These are phyloP conservation scores for Sporobolomyces pararoseus DNA, from an alignment of 768 basidiomycete genomes.

Conservation along the genomic window DNA sequence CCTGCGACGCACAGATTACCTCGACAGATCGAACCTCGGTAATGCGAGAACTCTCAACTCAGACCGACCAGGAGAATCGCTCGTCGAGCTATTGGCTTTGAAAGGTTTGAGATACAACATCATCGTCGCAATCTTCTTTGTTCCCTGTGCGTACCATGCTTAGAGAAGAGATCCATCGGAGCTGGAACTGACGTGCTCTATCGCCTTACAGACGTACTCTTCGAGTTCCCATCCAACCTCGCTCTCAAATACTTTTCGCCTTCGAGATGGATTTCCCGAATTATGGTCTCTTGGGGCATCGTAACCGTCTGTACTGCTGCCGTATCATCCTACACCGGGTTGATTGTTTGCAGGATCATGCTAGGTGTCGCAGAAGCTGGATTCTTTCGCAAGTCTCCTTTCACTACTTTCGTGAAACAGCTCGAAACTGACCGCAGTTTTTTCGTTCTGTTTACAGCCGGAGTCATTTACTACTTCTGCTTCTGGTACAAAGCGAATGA, in stretches of 20 bases:
- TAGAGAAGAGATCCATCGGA: background rate
- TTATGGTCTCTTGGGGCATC: constrained; percentile 32
- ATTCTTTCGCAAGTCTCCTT: background rate
- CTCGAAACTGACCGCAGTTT: background rate
- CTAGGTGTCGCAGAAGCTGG: constrained; percentile 14
- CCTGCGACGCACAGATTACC: background rate
- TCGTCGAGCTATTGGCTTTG: constrained; percentile 21
- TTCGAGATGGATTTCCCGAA: constrained; percentile 12
- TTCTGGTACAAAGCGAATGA: constrained; percentile 34
- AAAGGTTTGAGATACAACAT: constrained; percentile 17
- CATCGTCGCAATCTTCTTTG: constrained; percentile 22
- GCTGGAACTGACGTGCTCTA: background rate
- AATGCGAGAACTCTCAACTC: constrained; percentile 27
- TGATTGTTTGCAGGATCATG: constrained; percentile 16
- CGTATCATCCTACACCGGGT: constrained; percentile 10
- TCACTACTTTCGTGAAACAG: background rate
- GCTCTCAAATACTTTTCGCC: constrained; percentile 36
- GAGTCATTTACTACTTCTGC: constrained; percentile 22
- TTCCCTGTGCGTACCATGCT: background rate
- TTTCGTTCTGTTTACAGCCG: background rate
- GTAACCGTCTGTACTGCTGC: constrained; percentile 31
- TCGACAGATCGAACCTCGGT: constrained; percentile 13
- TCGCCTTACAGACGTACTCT: background rate
- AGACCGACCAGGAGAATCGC: constrained; percentile 14
- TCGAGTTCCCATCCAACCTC: constrained; percentile 24